Conservation (phyloP, 768 basidiomycete genomes). For the Russula dissimulans region DNA sequence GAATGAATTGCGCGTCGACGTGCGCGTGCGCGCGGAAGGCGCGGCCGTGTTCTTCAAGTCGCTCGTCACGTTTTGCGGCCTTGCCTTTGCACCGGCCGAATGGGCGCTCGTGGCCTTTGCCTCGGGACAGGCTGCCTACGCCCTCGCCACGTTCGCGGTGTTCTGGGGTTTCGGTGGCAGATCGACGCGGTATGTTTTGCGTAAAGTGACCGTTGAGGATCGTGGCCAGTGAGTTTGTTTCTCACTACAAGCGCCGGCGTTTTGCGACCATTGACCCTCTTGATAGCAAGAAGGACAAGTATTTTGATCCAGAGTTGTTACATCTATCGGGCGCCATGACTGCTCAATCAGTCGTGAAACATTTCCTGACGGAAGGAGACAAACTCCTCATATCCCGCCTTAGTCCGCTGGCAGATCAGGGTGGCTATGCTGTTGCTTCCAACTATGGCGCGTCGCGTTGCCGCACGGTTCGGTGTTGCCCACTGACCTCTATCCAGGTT, state of each 20-base stretch:
- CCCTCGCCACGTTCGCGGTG: slow-evolving; percentile 41
- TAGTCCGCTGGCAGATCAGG: slow-evolving; percentile 80
- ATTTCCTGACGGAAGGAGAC: slow-evolving; percentile 92
- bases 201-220: slow-evolving; percentile 18
- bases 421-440: slow-evolving; percentile 89
- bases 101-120: slow-evolving; percentile 78
- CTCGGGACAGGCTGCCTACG: slow-evolving; percentile 73
- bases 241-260: not conserved
- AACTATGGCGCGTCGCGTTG: slow-evolving; percentile 67
- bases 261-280: not conserved
- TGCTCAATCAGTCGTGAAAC: slow-evolving; percentile 82
- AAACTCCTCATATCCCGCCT: slow-evolving; percentile 80
- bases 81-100: slow-evolving; percentile 37
- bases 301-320: slow-evolving; percentile 42
- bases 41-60: slow-evolving; percentile 69
- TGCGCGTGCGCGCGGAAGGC: slow-evolving; percentile 83
- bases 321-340: slow-evolving; percentile 76
- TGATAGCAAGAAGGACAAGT: slow-evolving; percentile 22
- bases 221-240: slow-evolving; percentile 25
- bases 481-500: slow-evolving; percentile 43
- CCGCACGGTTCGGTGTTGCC: not conserved
- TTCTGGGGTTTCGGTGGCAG: slow-evolving; percentile 36
- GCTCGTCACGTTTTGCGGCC: slow-evolving; percentile 54
- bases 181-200: slow-evolving; percentile 17
- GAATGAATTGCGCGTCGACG: slow-evolving; percentile 57